phyloP scores from a whole-genome alignment of 2,329 filamentous ascomycete species.

The Aspergillus sp. region DNA sequence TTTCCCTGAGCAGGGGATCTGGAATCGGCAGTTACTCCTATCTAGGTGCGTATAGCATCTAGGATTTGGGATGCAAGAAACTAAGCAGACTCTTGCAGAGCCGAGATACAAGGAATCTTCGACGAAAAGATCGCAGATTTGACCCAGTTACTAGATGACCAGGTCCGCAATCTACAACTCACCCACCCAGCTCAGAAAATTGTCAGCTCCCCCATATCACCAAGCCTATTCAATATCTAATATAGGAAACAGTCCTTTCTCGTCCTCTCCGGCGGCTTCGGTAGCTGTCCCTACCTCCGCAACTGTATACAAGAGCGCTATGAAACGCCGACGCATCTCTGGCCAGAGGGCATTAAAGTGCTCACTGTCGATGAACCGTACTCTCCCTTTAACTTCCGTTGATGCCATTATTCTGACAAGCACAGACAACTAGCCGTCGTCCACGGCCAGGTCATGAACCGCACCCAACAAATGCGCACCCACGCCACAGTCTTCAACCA shows the following conservation, averaged over 20 bases:
- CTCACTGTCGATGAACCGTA: slow-evolving; percentile 35
- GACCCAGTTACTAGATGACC: slow-evolving; percentile 29
- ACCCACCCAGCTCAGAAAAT: slow-evolving; percentile 29
- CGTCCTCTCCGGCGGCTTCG: slow-evolving; percentile 35
- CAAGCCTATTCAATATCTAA: neutral
- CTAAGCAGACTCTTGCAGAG: slow-evolving; percentile 3
- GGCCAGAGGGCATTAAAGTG: slow-evolving; percentile 24
- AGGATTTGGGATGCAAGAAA: neutral
- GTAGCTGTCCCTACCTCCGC: slow-evolving; percentile 33
- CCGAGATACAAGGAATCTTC: slow-evolving; percentile 22
- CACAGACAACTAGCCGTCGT: slow-evolving; percentile 33
- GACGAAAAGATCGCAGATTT: slow-evolving; percentile 25
- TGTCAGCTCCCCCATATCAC: slow-evolving; percentile 14
- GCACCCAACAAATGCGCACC: slow-evolving; percentile 30
- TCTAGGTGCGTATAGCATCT: slow-evolving; percentile 21
- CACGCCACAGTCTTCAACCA: slow-evolving; percentile 29
- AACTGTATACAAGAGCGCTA: slow-evolving; percentile 26
- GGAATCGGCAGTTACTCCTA: slow-evolving; percentile 31
- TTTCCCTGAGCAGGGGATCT: slow-evolving; percentile 28
- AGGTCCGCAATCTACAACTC: slow-evolving; percentile 23
- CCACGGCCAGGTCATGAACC: slow-evolving; percentile 35
- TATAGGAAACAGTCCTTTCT: slow-evolving; percentile 23
- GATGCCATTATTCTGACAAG: neutral
- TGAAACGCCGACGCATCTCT: slow-evolving; percentile 1
- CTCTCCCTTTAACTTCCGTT: neutral